Evolutionary conservation across 2,329 filamentous ascomycete genomes (phyloP).

Genomic region (Zopfia rhizophila): DNA sequence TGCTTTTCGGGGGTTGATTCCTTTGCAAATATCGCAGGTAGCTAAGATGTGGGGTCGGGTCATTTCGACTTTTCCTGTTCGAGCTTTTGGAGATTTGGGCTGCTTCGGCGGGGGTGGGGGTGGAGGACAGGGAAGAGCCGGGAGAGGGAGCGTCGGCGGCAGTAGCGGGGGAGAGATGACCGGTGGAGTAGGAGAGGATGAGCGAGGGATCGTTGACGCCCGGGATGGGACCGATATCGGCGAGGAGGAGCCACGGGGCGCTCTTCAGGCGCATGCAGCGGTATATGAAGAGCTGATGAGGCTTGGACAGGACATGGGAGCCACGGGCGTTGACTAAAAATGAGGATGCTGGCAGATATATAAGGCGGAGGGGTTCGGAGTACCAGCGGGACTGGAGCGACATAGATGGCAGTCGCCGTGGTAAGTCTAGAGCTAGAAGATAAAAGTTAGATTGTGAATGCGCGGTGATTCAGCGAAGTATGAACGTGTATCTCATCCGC

Average conservation of each 20-base stretch:
- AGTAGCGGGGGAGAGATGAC: constrained; percentile 54
- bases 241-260: constrained; percentile 69
- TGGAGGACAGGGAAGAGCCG: constrained; percentile 31
- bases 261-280: constrained; percentile 67
- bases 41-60: constrained; percentile 73
- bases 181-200: constrained; percentile 49
- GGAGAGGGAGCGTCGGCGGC: constrained; percentile 51
- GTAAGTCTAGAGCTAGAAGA: constrained; percentile 64
- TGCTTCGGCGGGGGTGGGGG: constrained; percentile 77
- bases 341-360: constrained; percentile 62
- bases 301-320: constrained; percentile 67
- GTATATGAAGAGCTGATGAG: constrained; percentile 67
- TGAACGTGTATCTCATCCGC: too few relatives aligned
- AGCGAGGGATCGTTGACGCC: constrained; percentile 55
- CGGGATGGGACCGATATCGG: constrained; percentile 66
- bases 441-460: background rate
- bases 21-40: constrained; percentile 88
- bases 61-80: constrained; percentile 59
- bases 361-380: constrained; percentile 69
- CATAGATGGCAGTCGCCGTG: constrained; percentile 67
- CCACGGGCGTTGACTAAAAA: constrained; percentile 69
- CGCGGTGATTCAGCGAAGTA: too few relatives aligned
- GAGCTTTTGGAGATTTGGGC: constrained; percentile 52
- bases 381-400: constrained; percentile 70
- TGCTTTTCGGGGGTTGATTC: constrained; percentile 74